Evolutionary conservation across 208 protist genomes (phyloP), one percentile per base, ranked within the genome.

Genomic region (Crithidia fasciculata): DNA sequence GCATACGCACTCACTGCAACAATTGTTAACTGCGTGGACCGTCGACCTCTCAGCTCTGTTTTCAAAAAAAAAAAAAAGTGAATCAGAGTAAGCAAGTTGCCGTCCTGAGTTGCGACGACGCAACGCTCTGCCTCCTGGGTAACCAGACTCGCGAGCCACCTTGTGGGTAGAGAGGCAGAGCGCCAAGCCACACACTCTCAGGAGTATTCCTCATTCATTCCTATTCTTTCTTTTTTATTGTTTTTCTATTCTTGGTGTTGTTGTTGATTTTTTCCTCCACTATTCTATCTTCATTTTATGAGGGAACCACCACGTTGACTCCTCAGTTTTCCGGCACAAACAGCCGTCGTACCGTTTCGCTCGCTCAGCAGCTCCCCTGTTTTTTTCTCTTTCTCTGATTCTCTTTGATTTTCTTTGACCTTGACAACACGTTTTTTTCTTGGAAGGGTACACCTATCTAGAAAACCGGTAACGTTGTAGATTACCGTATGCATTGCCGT

Each of bases 381-480:
- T 62, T 28, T 45, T 8, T 62, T 15, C 10, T 15, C 13, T 61
- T 41, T 45, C 19, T 45, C 15, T 61, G 6, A 19, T 41, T 45
- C 0, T 5, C 12, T n/a, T 0, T 13, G 36, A n/a, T 8, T 44
- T 58, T 58, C 16, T 19, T 50, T 58, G 0, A 61, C 36, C 18
- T 67, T 18, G 28, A 28, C 28, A 28, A 28, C 16, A 39, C 53
- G 40, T 72, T 63, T 52, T 45, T 63, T 53, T 63, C 37, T 18
- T 61, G 28, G 28, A 28, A 28, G 28, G 28, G 28, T 28, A 28
- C 28, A 28, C 28, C 28, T 28, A 28, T 28, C 28, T 28, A 28
- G 28, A 28, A 28, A 28, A 28, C 28, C 28, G 28, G 28, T 28
- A 28, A 28, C 28, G 28, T 28, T 28, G 28, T 28, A 28, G 28